These are phyloP conservation scores for Plasmopara viticola DNA, from an alignment of 352 stramenopile species.

Conservation along the genomic window DNA sequence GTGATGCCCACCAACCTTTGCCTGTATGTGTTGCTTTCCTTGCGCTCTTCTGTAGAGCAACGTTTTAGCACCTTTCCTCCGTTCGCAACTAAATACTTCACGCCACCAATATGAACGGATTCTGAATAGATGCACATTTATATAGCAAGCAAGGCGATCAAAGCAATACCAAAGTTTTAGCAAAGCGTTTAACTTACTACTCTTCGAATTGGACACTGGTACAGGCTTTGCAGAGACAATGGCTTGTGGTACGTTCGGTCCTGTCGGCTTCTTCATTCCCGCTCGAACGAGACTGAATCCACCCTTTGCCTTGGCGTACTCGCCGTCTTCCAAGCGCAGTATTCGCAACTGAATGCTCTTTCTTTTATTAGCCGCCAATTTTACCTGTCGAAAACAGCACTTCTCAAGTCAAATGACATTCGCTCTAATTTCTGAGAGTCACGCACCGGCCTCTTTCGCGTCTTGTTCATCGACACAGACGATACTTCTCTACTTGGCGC, in stretches of 20 bases:
- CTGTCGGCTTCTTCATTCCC: constrained; percentile 32
- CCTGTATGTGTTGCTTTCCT: constrained; percentile 6
- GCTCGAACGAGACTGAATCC: constrained; percentile 67
- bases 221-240: constrained; percentile 4
- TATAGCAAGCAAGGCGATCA: constrained; percentile 3
- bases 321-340: constrained; percentile 53
- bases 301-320: constrained; percentile 68
- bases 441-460: constrained; percentile 31
- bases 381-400: constrained; percentile 16
- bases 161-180: neutral
- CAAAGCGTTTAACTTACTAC: constrained; percentile 6
- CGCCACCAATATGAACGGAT: constrained; percentile 36
- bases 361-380: constrained; percentile 22
- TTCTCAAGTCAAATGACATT: constrained; percentile 5
- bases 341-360: constrained; percentile 49
- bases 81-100: constrained; percentile 40
- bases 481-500: neutral
- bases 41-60: constrained; percentile 24
- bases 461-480: constrained; percentile 16
- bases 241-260: neutral
- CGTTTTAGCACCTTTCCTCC: constrained; percentile 41
- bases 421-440: neutral
- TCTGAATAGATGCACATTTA: constrained; percentile 17
- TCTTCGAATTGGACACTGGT: constrained; percentile 13
- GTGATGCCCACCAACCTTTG: constrained; percentile 17